These are phyloP conservation scores for Phialophora chinensis DNA, from an alignment of 2,329 filamentous ascomycete species.

Conservation along the genomic window DNA sequence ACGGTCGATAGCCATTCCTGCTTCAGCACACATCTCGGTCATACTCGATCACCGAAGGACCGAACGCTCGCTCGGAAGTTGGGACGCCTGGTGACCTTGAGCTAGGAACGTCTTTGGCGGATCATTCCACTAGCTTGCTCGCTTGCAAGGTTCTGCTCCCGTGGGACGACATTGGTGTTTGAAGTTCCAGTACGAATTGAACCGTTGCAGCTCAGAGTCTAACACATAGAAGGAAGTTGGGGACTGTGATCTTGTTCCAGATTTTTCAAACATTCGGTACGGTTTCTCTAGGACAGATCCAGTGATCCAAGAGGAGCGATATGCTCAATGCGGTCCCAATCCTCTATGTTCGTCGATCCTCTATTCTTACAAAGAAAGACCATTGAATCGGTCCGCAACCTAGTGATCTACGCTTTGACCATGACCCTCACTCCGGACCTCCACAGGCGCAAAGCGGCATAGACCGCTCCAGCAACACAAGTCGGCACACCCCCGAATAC, in stretches of 20 bases:
- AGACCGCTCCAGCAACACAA: constrained; percentile 17
- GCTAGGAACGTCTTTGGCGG: neutral
- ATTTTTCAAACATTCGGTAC: neutral
- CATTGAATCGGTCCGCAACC: neutral
- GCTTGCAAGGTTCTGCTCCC: neutral
- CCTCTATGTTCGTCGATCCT: neutral
- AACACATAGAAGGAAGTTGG: neutral
- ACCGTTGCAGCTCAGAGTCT: neutral
- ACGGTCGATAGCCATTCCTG: neutral
- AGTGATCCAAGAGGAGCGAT: neutral
- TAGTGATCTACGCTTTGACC: constrained; percentile 16
- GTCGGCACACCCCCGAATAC: constrained; percentile 24
- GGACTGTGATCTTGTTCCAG: neutral
- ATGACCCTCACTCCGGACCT: constrained; percentile 19
- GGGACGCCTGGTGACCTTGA: neutral
- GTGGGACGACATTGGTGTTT: neutral
- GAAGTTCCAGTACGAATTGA: neutral
- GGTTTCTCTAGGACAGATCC: too few relatives aligned
- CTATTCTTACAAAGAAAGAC: neutral
- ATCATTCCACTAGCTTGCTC: neutral
- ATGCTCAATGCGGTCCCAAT: neutral
- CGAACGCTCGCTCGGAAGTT: neutral
- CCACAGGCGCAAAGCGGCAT: constrained; percentile 14
- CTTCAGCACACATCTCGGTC: neutral
- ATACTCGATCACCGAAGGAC: neutral